Evolutionary conservation across 306 rosid species (phyloP).

Genomic region (Hippophae gyantsensis): DNA sequence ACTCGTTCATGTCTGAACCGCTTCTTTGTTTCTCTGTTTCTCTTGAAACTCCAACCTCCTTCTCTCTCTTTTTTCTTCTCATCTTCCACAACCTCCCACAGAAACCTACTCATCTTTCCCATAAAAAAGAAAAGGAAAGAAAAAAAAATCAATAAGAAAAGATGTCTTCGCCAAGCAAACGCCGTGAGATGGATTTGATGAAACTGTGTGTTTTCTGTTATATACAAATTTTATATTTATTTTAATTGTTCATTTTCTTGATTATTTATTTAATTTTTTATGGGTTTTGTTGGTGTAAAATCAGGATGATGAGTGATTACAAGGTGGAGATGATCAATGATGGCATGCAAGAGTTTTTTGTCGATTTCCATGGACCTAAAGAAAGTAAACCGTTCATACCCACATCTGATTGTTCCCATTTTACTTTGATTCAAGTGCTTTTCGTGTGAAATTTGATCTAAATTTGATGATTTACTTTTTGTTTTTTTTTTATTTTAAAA

Average conservation of each 20-base stretch:
- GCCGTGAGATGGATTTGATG: conserved; percentile 90
- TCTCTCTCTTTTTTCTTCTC: conserved; percentile 1
- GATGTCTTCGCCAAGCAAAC: conserved; percentile 86
- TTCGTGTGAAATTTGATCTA: background rate
- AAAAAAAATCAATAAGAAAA: conserved; percentile 7
- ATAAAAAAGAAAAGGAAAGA: background rate
- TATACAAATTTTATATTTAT: background rate
- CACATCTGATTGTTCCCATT: conserved; percentile 9
- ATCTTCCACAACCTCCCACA: conserved; percentile 16
- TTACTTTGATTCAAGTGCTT: background rate
- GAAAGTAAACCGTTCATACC: conserved; percentile 44
- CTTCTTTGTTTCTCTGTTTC: conserved; percentile 7
- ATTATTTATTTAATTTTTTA: background rate
- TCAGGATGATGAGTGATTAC: conserved; percentile 10
- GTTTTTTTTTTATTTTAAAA: conserved; percentile 1
- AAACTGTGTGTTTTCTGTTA: conserved; percentile 44
- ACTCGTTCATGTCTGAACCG: conserved; percentile 15
- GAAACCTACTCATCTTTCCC: background rate
- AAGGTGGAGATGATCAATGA: no score
- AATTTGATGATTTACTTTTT: conserved; percentile 1
- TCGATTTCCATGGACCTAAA: conserved; percentile 75
- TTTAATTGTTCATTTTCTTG: background rate
- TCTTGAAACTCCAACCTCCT: conserved; percentile 13
- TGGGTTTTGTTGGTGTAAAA: conserved; percentile 20
- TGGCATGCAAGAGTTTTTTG: conserved; percentile 14